These are phyloP conservation scores for Lentinus brumalis DNA, from an alignment of 768 basidiomycete species.

Conservation along the genomic window DNA sequence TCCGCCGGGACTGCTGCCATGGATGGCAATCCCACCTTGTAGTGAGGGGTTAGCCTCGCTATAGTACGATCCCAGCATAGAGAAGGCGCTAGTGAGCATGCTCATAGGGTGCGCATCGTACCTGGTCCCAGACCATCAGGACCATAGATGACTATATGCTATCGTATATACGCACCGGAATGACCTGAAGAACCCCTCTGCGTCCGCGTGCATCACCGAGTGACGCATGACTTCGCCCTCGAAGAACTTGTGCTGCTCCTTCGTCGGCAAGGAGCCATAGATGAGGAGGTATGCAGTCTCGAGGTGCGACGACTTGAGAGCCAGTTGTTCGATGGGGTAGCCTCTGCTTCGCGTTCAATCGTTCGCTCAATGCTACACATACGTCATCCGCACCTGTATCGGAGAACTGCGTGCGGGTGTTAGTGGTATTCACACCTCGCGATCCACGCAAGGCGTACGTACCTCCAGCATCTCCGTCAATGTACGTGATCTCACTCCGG, in stretches of 20 bases:
- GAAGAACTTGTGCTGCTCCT: slow-evolving; percentile 61
- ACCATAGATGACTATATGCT: background rate
- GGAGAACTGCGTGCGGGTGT: slow-evolving; percentile 46
- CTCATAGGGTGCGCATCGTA: slow-evolving; percentile 95
- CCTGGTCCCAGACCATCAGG: slow-evolving; percentile 37
- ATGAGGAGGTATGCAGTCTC: slow-evolving; percentile 88
- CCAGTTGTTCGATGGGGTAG: slow-evolving; percentile 92
- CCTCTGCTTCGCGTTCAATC: slow-evolving; percentile 49
- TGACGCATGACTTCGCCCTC: slow-evolving; percentile 81
- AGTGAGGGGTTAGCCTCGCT: slow-evolving; percentile 87
- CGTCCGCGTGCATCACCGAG: slow-evolving; percentile 45
- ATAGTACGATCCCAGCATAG: slow-evolving; percentile 88
- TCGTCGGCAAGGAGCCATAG: slow-evolving; percentile 78
- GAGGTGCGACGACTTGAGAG: slow-evolving; percentile 75
- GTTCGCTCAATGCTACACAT: too few relatives aligned
- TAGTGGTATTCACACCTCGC: background rate
- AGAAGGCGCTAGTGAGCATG: slow-evolving; percentile 83
- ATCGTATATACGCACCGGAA: slow-evolving; percentile 38
- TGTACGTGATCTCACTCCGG: slow-evolving; percentile 82
- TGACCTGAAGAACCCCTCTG: slow-evolving; percentile 43
- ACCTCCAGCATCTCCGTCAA: slow-evolving; percentile 88
- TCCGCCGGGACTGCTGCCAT: background rate
- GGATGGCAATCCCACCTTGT: slow-evolving; percentile 50
- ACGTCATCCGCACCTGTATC: slow-evolving; percentile 59
- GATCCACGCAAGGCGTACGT: slow-evolving; percentile 20